These are phyloP conservation scores for Yamadazyma siamensis DNA, from an alignment of 1,139 yeast species.

Conservation along the genomic window DNA sequence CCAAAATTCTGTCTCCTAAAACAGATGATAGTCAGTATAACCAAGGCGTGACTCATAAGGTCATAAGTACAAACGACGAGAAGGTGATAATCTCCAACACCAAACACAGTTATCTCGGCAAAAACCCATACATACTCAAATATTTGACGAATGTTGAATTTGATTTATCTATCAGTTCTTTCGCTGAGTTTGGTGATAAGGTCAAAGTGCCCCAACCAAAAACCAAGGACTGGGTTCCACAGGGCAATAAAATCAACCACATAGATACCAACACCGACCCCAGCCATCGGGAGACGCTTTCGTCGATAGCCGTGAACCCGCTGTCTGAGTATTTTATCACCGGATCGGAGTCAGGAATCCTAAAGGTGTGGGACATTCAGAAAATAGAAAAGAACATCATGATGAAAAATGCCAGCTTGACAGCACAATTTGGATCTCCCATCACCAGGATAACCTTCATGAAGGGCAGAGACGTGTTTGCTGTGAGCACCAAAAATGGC, in stretches of 20 bases:
- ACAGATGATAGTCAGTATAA: conserved; percentile 14
- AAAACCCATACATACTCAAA: conserved; percentile 58
- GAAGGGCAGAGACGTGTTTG: conserved; percentile 61
- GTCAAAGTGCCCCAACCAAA: conserved; percentile 9
- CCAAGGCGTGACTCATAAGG: conserved; percentile 22
- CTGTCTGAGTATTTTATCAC: conserved; percentile 68
- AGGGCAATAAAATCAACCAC: conserved; percentile 58
- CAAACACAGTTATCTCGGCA: conserved; percentile 62
- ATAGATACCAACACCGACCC: conserved; percentile 21
- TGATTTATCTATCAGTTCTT: conserved; percentile 57
- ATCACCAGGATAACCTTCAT: conserved; percentile 52
- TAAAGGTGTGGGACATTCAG: conserved; percentile 76
- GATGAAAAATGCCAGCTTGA: conserved; percentile 50
- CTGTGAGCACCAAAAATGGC: conserved; percentile 68
- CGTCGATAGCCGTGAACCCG: conserved; percentile 55
- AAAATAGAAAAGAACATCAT: conserved; percentile 65
- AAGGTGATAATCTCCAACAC: conserved; percentile 37
- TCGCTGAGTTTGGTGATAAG: conserved; percentile 62
- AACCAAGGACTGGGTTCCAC: conserved; percentile 19
- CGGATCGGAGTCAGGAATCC: conserved; percentile 69
- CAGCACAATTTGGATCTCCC: conserved; percentile 45
- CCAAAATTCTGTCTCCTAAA: background rate
- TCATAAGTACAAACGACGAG: conserved; percentile 32
- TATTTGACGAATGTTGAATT: conserved; percentile 53
- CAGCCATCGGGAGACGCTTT: conserved; percentile 38